A percentile compares a stretch with the other conserved stretches of the same genome.
Evolutionary conservation across 352 stramenopile genomes (phyloP).

Genomic region (Phytophthora chlamydospora): DNA sequence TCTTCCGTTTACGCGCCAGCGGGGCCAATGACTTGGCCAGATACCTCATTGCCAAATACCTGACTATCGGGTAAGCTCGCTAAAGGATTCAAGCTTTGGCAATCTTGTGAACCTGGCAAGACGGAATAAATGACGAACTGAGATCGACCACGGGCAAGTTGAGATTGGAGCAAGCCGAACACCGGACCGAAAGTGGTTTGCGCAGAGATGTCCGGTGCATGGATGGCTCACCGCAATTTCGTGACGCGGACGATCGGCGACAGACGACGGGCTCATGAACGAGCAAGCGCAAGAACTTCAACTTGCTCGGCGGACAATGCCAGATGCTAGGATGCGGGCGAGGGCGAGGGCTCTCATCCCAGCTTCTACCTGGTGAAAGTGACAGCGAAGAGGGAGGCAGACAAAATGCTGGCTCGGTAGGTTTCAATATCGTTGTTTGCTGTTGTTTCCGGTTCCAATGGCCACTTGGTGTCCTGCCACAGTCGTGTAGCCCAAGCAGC

Average conservation of each 20-base stretch:
- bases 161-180: too few relatives aligned
- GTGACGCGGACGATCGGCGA: background rate
- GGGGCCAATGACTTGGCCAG: slow-evolving; percentile 77
- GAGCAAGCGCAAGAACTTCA: background rate
- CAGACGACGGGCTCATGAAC: background rate
- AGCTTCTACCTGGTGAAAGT: slow-evolving; percentile 19
- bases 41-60: slow-evolving; percentile 83
- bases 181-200: too few relatives aligned
- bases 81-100: background rate
- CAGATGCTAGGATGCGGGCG: too few relatives aligned
- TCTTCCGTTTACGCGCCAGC: slow-evolving; percentile 36
- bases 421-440: background rate
- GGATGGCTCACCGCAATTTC: background rate
- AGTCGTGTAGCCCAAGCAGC: slow-evolving; percentile 18
- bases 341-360: slow-evolving; percentile 8
- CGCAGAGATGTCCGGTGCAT: background rate
- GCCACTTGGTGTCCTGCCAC: background rate
- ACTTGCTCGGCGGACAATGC: background rate
- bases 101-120: background rate
- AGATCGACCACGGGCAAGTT: background rate
- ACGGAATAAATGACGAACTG: too few relatives aligned
- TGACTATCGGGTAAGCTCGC: slow-evolving; percentile 46
- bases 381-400: background rate
- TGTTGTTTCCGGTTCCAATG: background rate
- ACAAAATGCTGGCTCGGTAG: slow-evolving; percentile 23